A percentile compares a stretch with the other conserved stretches of the same genome.
phyloP scores from a whole-genome alignment of 495 filamentous ascomycete genomes.

The Saxophila tyrrhenica region DNA sequence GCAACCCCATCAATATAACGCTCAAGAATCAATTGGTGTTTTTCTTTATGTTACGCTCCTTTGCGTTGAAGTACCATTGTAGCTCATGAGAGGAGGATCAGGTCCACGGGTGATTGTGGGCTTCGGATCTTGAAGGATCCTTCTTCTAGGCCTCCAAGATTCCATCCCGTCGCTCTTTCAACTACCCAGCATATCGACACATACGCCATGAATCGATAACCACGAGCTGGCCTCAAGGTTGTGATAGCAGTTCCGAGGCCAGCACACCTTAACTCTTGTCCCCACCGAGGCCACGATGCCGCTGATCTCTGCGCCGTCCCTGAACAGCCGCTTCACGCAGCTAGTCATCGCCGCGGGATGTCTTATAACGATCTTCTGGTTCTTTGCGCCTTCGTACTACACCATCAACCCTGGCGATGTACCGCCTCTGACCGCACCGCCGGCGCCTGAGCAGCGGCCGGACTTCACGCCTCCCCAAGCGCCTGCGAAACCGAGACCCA shows the following conservation, averaged over 20 bases:
- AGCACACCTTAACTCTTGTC: not conserved
- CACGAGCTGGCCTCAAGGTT: not conserved
- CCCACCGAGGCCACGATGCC: not conserved
- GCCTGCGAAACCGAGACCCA: not conserved
- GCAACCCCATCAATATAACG: no score
- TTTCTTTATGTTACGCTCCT: no score
- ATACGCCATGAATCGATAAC: conserved; percentile 1
- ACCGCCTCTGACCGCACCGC: no score
- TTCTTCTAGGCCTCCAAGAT: no score
- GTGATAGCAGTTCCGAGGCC: not conserved
- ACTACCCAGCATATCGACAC: no score
- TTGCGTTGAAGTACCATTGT: no score
- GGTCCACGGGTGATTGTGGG: not conserved
- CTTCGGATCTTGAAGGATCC: not conserved
- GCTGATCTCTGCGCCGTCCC: conserved; percentile 8
- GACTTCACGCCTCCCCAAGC: not conserved
- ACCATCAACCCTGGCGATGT: not conserved
- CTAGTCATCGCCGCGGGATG: conserved; percentile 6
- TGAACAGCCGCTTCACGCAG: conserved; percentile 13
- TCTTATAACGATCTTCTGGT: conserved; percentile 3
- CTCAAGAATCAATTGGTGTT: no score
- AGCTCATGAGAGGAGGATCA: no score
- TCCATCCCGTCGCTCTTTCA: no score
- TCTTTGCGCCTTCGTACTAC: conserved; percentile 3
- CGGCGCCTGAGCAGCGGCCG: not conserved